A percentile compares a stretch with the other conserved stretches of the same genome.
Conservation (phyloP, 108 stramenopile species). For the Epipyxis sp. region DNA sequence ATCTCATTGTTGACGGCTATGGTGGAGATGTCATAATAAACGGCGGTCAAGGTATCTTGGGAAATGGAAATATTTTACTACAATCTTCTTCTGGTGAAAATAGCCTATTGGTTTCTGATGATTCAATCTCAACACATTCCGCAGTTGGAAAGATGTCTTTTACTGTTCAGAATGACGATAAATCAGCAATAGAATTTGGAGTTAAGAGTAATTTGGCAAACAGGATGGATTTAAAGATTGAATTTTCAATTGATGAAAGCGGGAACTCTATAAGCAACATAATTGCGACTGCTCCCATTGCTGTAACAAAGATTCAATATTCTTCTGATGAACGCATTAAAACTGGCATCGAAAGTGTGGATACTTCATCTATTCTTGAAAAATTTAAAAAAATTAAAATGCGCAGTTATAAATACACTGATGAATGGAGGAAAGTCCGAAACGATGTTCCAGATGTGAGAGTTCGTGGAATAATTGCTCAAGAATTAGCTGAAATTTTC, state of each 20-base stretch:
- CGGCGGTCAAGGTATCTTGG: too few species aligned
- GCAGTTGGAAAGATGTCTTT: too few species aligned
- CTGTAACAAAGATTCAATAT: slow-evolving; percentile 42
- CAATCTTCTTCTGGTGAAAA: slow-evolving; percentile 15
- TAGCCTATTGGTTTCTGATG: too few species aligned
- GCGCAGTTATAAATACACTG: slow-evolving; percentile 64
- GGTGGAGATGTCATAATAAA: too few species aligned
- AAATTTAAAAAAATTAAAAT: slow-evolving; percentile 60
- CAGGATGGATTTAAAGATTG: not conserved
- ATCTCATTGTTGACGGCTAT: too few species aligned
- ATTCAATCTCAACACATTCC: too few species aligned
- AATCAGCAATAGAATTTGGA: slow-evolving; percentile 23
- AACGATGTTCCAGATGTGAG: slow-evolving; percentile 39
- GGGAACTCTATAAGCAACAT: slow-evolving; percentile 29
- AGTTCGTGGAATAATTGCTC: slow-evolving; percentile 71
- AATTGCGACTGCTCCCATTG: slow-evolving; percentile 46
- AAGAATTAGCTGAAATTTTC: slow-evolving; percentile 65
- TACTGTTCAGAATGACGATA: too few species aligned
- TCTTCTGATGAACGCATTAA: slow-evolving; percentile 70
- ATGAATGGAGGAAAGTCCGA: slow-evolving; percentile 60
- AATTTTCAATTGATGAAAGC: not conserved
- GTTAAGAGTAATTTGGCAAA: not conserved
- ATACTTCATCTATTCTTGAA: slow-evolving; percentile 65
- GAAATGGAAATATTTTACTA: slow-evolving; percentile 7
- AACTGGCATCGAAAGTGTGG: slow-evolving; percentile 55